phyloP scores from a whole-genome alignment of 768 basidiomycete species.

The Termitomyces eurrhizus region DNA sequence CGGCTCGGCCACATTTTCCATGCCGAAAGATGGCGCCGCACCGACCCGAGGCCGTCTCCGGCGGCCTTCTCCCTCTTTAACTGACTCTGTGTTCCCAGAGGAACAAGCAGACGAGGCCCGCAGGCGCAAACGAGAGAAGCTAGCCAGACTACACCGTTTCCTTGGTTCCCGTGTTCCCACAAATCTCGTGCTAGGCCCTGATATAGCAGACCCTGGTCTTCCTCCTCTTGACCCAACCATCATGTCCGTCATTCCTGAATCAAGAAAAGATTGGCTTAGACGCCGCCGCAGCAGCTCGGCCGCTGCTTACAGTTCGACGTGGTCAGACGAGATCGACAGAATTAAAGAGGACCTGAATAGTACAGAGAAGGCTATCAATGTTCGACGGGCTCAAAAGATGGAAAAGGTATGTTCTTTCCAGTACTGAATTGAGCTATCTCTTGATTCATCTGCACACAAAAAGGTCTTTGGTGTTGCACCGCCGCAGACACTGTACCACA shows the following conservation, averaged over 20 bases:
- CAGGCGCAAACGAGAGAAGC: slow-evolving; percentile 66
- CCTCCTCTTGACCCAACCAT: slow-evolving; percentile 22
- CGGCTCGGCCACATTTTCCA: slow-evolving; percentile 24
- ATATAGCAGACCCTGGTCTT: slow-evolving; percentile 26
- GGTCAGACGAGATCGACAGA: slow-evolving; percentile 57
- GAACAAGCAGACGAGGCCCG: slow-evolving; percentile 58
- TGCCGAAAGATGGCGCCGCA: slow-evolving; percentile 13
- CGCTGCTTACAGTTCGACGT: slow-evolving; percentile 40
- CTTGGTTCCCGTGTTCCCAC: slow-evolving; percentile 78
- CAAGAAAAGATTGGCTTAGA: slow-evolving; percentile 41
- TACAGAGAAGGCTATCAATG: slow-evolving; percentile 74
- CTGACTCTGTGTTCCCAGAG: slow-evolving; percentile 47
- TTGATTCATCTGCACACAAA: neutral
- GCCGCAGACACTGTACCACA: slow-evolving; percentile 75
- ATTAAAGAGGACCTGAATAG: slow-evolving; percentile 68
- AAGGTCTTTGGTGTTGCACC: slow-evolving; percentile 83
- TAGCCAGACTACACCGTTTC: slow-evolving; percentile 82
- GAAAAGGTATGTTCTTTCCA: slow-evolving; percentile 57
- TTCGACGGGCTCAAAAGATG: slow-evolving; percentile 81
- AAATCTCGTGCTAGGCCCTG: slow-evolving; percentile 56
- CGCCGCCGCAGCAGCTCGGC: slow-evolving; percentile 53
- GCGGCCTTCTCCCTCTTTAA: slow-evolving; percentile 37
- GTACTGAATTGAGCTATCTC: neutral
- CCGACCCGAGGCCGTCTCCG: slow-evolving; percentile 20
- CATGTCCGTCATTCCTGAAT: slow-evolving; percentile 21